Percentiles rank a stretch among this genome's conserved stretches.
These are phyloP conservation scores for Hymenoscyphus albidus DNA, from an alignment of 2,329 filamentous ascomycete species.

Conservation along the genomic window DNA sequence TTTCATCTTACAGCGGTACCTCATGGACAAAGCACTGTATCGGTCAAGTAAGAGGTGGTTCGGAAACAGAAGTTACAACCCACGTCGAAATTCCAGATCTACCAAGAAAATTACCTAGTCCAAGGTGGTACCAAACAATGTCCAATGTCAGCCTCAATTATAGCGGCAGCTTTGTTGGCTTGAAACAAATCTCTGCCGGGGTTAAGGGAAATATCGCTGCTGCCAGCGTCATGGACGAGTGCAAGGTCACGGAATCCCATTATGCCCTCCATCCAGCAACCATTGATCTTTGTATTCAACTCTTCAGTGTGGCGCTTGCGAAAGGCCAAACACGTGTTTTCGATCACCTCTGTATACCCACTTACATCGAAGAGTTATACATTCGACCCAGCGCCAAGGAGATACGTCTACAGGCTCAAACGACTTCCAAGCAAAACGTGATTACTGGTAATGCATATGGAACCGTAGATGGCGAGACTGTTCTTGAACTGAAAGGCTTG, in stretches of 20 bases:
- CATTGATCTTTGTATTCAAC: conserved; percentile 18
- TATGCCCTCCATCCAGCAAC: conserved; percentile 20
- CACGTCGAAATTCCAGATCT: neutral
- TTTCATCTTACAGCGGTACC: conserved; percentile 28
- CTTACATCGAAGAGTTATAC: conserved; percentile 18
- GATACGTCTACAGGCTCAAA: neutral
- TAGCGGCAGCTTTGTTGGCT: conserved; percentile 23
- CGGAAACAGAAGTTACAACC: neutral
- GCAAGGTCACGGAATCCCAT: conserved; percentile 6
- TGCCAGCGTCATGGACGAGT: neutral
- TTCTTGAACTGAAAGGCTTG: conserved; percentile 6
- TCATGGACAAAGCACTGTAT: conserved; percentile 33
- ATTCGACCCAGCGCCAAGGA: conserved; percentile 2
- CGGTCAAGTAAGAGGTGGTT: conserved; percentile 23
- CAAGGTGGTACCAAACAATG: conserved; percentile 10
- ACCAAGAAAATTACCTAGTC: neutral
- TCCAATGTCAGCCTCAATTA: conserved; percentile 27
- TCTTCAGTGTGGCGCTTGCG: conserved; percentile 15
- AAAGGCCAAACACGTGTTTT: conserved; percentile 16
- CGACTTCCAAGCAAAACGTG: neutral
- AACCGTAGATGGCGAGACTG: neutral
- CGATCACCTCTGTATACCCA: conserved; percentile 17
- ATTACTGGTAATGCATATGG: conserved; percentile 8
- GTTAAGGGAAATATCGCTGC: neutral
- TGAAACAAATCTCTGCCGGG: conserved; percentile 18